Evolutionary conservation across 139 green algal genomes (phyloP), one percentile per base, ranked within the genome.

Genomic region (Coccomyxa sp.): DNA sequence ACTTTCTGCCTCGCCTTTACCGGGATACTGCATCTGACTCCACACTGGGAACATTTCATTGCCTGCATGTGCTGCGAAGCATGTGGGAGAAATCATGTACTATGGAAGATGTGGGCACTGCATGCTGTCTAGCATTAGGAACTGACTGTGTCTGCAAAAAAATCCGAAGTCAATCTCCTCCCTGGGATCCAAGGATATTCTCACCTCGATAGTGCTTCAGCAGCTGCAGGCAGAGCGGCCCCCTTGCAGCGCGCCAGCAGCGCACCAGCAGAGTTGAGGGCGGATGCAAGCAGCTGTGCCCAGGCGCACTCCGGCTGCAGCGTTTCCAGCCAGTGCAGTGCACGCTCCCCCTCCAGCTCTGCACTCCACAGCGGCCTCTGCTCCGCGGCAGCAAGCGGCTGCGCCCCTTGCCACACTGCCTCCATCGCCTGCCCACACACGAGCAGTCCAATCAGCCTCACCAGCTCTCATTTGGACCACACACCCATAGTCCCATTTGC

Each of bases 311-410:
- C 74, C 14, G 92, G 92, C 0, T 84, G 82, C 25, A 95, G 78
- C 0, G 92, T 95, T 79, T 97, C 94, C 76, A 97, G 80, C 30
- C 90, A 92, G 83, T 98, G 93, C 60, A 97, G 84, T 23, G 90
- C 92, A 0, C 89, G 86, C 88, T 98, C 94, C 17, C 92, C 94
- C 79, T 96, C 92, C 74, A 91, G 71, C 17, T 74, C n/a, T 0
- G 93, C 86, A 79, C 96, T 88, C 81, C 95, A 90, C 83, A 96
- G 87, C 14, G 91, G 89, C 82, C 88, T 85, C 88, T 98, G 94
- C 25, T 78, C 45, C 32, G 85, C 82, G 0, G 90, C 90, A 13
- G 93, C 88, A n/a, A 68, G 63, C 0, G 92, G 30, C 14, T 80
- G n/a, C 0, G 91, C 88, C 0, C 79, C 76, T 23, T 86, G 82